Conservation (phyloP, 208 protist species). For the Porcisia deanei region DNA sequence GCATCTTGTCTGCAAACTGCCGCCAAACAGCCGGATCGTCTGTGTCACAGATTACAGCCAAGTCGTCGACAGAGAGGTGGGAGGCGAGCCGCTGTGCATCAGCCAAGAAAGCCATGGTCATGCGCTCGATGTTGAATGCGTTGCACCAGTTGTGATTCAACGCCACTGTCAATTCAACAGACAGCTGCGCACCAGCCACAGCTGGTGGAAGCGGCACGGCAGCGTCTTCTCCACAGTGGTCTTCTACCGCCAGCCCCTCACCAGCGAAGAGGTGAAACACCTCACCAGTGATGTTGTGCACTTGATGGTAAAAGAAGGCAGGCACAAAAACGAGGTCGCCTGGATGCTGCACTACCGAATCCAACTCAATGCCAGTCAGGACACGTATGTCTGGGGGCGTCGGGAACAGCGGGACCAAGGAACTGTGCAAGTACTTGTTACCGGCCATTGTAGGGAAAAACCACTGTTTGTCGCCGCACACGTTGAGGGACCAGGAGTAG, state of each 20-base stretch:
- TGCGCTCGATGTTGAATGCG: conserved; percentile 55
- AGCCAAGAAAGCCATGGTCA: conserved; percentile 52
- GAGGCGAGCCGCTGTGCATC: conserved; percentile 43
- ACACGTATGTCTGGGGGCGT: conserved; percentile 65
- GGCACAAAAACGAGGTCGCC: conserved; percentile 90
- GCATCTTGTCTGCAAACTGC: conserved; percentile 49
- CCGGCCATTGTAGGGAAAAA: conserved; percentile 63
- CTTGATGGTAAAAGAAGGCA: conserved; percentile 71
- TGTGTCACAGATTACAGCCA: conserved; percentile 40
- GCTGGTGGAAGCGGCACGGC: neutral
- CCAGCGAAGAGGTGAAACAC: conserved; percentile 9
- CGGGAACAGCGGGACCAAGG: conserved; percentile 34
- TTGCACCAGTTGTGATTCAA: conserved; percentile 93
- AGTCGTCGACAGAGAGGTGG: conserved; percentile 44
- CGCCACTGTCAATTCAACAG: conserved; percentile 49
- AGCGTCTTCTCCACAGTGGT: neutral
- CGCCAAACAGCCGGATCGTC: conserved; percentile 39
- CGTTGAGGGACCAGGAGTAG: conserved; percentile 90
- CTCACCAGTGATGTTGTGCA: conserved; percentile 78
- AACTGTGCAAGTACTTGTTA: conserved; percentile 46
- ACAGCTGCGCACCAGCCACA: neutral
- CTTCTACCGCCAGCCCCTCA: neutral
- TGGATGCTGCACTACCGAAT: conserved; percentile 55
- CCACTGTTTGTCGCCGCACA: conserved; percentile 84
- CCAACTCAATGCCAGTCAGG: conserved; percentile 47